phyloP scores from a whole-genome alignment of 2,329 filamentous ascomycete genomes.

The Arthrobotrys megalospora region DNA sequence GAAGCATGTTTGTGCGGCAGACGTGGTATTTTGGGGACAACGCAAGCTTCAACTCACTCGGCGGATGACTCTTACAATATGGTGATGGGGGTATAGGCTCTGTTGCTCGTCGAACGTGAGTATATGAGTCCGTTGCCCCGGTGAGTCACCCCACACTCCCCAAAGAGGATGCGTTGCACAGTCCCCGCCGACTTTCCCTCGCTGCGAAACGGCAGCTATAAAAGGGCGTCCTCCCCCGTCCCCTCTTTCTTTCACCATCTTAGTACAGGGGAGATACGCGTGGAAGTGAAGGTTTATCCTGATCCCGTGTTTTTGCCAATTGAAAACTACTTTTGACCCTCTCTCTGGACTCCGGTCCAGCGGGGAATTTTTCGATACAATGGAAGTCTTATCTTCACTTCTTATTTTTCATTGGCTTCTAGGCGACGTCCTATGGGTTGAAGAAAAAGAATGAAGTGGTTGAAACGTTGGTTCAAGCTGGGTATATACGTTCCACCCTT shows the following conservation, averaged over 20 bases:
- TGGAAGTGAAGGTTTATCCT: conserved; percentile 54
- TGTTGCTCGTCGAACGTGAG: neutral
- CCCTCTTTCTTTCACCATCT: conserved; percentile 28
- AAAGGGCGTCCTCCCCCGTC: conserved; percentile 15
- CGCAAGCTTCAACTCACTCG: neutral
- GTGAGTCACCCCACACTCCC: neutral
- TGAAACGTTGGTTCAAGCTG: too few relatives aligned
- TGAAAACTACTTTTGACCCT: conserved; percentile 47
- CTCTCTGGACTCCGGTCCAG: conserved; percentile 6
- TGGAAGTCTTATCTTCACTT: neutral
- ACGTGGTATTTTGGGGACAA: conserved; percentile 8
- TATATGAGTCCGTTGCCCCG: conserved; percentile 1
- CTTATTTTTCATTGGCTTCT: conserved; percentile 46
- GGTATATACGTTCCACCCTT: too few relatives aligned
- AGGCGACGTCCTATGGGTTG: conserved; percentile 35
- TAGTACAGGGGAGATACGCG: conserved; percentile 40
- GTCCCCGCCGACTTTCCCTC: conserved; percentile 24
- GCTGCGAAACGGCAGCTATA: conserved; percentile 17
- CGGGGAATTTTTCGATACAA: conserved; percentile 38
- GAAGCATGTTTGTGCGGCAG: neutral
- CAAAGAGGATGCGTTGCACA: conserved; percentile 18
- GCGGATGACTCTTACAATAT: too few relatives aligned
- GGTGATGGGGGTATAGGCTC: too few relatives aligned
- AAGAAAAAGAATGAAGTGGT: conserved; percentile 20
- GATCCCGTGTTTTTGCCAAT: conserved; percentile 50